phyloP scores from a whole-genome alignment of 2,329 filamentous ascomycete species.

The Ceratocystiopsis minuta region DNA sequence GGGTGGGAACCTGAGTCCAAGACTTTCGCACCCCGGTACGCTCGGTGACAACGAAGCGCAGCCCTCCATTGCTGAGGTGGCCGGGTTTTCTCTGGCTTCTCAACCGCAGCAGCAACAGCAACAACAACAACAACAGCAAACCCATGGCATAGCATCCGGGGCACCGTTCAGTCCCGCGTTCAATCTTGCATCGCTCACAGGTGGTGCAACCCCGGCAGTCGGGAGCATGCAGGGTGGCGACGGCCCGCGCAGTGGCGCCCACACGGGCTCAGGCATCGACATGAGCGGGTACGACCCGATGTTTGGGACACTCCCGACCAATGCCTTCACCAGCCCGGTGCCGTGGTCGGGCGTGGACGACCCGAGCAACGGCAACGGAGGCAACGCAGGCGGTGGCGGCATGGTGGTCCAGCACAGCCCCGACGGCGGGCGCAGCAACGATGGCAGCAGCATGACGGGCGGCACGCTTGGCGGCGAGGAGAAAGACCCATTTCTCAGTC shows the following conservation, averaged over 20 bases:
- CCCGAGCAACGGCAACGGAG: constrained; percentile 1
- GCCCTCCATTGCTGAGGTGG: not conserved
- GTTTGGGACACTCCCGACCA: constrained; percentile 37
- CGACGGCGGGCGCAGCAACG: constrained; percentile 26
- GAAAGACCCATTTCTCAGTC: constrained; percentile 63
- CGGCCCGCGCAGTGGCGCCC: not conserved
- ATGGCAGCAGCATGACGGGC: constrained; percentile 21
- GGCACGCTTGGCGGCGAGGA: constrained; percentile 37
- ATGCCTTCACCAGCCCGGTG: constrained; percentile 32
- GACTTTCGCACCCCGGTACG: not conserved
- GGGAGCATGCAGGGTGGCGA: not conserved
- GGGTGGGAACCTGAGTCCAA: not conserved
- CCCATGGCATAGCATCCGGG: constrained; percentile 1
- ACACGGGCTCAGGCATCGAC: constrained; percentile 2
- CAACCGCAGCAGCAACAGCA: constrained; percentile 4
- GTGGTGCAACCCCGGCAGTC: not conserved
- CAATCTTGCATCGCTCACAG: constrained; percentile 7
- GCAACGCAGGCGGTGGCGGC: not conserved
- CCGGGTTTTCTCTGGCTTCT: not conserved
- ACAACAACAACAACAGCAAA: constrained; percentile 1
- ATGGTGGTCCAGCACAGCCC: constrained; percentile 21
- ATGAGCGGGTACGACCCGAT: constrained; percentile 34
- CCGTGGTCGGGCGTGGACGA: constrained; percentile 28
- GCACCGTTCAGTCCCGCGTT: constrained; percentile 12
- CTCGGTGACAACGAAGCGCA: not conserved